A percentile compares a stretch with the other conserved stretches of the same genome.
Conservation (phyloP, 331 rosid species). For the Spiraea crenata region DNA sequence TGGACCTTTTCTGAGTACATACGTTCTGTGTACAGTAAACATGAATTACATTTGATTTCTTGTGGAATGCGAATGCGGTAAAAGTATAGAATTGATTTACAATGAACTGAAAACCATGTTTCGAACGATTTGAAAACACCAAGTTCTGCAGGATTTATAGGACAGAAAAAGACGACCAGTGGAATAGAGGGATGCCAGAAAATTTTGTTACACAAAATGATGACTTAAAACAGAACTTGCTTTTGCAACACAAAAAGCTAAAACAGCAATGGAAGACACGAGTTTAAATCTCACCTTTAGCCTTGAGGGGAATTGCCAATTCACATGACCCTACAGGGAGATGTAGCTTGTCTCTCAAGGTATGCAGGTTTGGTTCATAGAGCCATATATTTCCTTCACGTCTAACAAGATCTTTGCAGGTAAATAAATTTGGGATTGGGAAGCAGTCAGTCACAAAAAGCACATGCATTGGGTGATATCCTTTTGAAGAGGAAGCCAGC, state of each 20-base stretch:
- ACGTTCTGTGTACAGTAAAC: slow-evolving; percentile 41
- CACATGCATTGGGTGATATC: slow-evolving; percentile 59
- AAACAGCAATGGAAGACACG: neutral
- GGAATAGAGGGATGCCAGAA: neutral
- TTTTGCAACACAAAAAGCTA: neutral
- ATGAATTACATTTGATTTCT: neutral
- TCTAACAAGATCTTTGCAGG: slow-evolving; percentile 64
- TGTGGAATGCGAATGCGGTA: neutral
- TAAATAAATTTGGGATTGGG: slow-evolving; percentile 72
- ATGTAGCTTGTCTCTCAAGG: slow-evolving; percentile 60
- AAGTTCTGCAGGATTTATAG: neutral
- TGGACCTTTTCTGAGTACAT: slow-evolving; percentile 51
- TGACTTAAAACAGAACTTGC: neutral
- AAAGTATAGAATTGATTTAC: neutral
- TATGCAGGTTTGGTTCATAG: slow-evolving; percentile 65
- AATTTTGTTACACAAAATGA: neutral
- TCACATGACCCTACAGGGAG: slow-evolving; percentile 94
- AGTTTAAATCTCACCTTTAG: slow-evolving; percentile 53
- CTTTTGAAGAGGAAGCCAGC: slow-evolving; percentile 74
- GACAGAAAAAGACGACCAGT: neutral
- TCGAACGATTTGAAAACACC: neutral
- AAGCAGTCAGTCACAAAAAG: slow-evolving; percentile 67
- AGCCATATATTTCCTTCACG: slow-evolving; percentile 71
- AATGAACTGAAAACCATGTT: neutral
- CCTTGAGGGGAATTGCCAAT: slow-evolving; percentile 81